A percentile compares a stretch with the other conserved stretches of the same genome.
phyloP scores from a whole-genome alignment of 148 eudicot genomes.

The Heliamphora exappendiculata region DNA sequence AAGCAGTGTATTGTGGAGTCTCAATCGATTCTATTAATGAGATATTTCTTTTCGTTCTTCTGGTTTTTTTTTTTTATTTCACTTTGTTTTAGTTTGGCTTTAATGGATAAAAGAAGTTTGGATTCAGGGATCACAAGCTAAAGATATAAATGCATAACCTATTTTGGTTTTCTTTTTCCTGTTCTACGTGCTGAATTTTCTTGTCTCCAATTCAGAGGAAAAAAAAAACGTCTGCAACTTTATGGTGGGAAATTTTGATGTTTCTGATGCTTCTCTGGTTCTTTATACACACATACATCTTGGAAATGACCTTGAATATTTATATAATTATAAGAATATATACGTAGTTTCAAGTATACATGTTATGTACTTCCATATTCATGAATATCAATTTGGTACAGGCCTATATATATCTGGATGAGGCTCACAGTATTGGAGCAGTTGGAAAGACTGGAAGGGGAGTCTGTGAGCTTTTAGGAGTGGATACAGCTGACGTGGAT shows the following conservation, averaged over 20 bases:
- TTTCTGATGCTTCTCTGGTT: background rate
- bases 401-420: conserved; percentile 90
- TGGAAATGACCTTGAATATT: background rate
- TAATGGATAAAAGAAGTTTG: background rate
- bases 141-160: background rate
- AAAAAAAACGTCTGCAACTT: background rate
- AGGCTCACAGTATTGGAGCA: conserved; percentile 99
- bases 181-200: background rate
- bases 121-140: background rate
- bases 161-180: background rate
- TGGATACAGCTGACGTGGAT: conserved; percentile 95
- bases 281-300: background rate
- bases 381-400: conserved; percentile 13
- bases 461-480: conserved; percentile 89
- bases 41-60: background rate
- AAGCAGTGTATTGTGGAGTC: background rate
- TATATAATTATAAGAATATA: background rate
- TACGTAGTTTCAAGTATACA: background rate
- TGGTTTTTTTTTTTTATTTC: background rate
- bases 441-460: conserved; percentile 92
- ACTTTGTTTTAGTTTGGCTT: background rate
- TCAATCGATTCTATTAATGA: background rate
- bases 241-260: background rate
- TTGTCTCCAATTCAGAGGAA: background rate
- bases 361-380: background rate